A percentile compares a stretch with the other conserved stretches of the same genome.
Evolutionary conservation across 768 basidiomycete species (phyloP).

Genomic region (Boletus patriciae): DNA sequence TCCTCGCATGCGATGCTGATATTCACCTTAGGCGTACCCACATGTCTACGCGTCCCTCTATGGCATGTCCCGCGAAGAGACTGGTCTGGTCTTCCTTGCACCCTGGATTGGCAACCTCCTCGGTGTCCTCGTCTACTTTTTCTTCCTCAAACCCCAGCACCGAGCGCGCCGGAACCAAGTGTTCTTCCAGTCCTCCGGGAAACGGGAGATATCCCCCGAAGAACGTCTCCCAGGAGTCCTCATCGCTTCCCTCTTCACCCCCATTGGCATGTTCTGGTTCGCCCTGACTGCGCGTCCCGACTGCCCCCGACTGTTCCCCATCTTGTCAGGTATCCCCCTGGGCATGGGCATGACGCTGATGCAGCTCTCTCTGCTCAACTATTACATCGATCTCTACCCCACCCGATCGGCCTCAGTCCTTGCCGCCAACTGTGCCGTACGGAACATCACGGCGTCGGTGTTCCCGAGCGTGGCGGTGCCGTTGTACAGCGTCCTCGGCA

Average conservation of each 20-base stretch:
- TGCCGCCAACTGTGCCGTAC: constrained; percentile 28
- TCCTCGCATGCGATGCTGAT: constrained; percentile 3
- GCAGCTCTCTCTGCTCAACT: constrained; percentile 29
- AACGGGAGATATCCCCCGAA: constrained; percentile 26
- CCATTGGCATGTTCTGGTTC: constrained; percentile 31
- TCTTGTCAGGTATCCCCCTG: constrained; percentile 27
- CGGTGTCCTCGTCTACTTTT: constrained; percentile 28
- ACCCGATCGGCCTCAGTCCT: constrained; percentile 31
- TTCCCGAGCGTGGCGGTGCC: constrained; percentile 29
- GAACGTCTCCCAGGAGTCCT: constrained; percentile 29
- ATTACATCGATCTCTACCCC: constrained; percentile 33
- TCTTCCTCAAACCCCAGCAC: constrained; percentile 24
- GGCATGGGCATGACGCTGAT: constrained; percentile 32
- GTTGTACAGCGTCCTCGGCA: constrained; percentile 22
- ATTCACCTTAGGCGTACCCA: constrained; percentile 20
- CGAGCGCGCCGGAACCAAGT: constrained; percentile 18
- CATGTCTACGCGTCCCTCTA: constrained; percentile 22
- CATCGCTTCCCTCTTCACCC: constrained; percentile 27
- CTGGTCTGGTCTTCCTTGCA: constrained; percentile 25
- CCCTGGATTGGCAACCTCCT: constrained; percentile 28
- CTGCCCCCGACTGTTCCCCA: constrained; percentile 7
- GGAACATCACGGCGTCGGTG: constrained; percentile 21
- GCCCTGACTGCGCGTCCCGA: constrained; percentile 21
- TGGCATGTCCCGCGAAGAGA: constrained; percentile 25
- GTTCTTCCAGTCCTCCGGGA: constrained; percentile 20